Base-by-base conservation (phyloP, 345 rosid species). In the Eucalyptus melliodora region DNA sequence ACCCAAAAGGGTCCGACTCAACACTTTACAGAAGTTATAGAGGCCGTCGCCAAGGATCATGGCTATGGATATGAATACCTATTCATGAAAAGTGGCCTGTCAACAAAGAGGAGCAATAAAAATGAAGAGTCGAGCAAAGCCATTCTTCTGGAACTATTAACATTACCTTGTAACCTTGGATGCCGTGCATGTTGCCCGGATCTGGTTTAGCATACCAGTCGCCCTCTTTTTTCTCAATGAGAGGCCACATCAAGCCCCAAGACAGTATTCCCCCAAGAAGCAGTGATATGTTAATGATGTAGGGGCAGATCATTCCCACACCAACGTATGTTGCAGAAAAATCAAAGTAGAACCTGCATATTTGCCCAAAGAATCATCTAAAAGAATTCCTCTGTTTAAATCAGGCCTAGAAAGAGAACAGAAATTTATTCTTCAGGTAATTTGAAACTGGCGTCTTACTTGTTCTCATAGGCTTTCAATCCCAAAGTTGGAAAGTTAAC, bases 231-330 rank as follows among this genome's bases (percentile, higher is more conserved):
- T 91, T 90, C 89, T 93, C 96, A 60, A 96, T 97, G 45, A 97
- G 94, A 91, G 99, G 99, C 97, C 98, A 97, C 96, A 96, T 95
- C 42, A 97, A 49, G 44, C 96, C 98, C 98, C 98, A 97, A 37
- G 99, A 97, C 82, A 97, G 95, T 17, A 96, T 91, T 56, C 95
- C 98, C 77, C 99, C 97, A 69, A 96, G 80, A 51, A 96, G 93
- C 62, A 95, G 88, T n/a, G 98, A 97, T 86, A 96, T 34, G 92
- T 97, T 96, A 42, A 96, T 89, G 67, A 97, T 92, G 92, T 96
- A 95, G 50, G 96, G 97, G 77, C 97, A 97, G 81, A 96, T 95
- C 99, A 97, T 97, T 87, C 99, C 99, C 23, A 95, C 98, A 83
- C 99, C 98, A 86, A 97, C 95, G 83, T 96, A 97, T 49, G 96